These are phyloP conservation scores for Colletotrichum sp. DNA, from an alignment of 2,329 filamentous ascomycete genomes.

Conservation along the genomic window DNA sequence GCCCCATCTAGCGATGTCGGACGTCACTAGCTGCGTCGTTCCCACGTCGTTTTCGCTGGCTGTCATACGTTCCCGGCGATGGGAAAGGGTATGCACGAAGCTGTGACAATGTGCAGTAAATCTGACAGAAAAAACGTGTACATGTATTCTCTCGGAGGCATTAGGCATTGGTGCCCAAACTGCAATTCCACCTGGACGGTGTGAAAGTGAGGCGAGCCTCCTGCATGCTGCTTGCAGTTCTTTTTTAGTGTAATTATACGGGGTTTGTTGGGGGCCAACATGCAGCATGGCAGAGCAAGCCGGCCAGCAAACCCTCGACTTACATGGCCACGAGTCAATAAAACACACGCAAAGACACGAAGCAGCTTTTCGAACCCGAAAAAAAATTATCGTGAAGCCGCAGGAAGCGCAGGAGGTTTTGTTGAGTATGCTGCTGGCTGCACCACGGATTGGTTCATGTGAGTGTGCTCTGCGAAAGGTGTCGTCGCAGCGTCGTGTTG, in stretches of 20 bases:
- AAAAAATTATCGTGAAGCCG: constrained; percentile 1
- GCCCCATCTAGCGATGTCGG: constrained; percentile 10
- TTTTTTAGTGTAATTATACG: not conserved
- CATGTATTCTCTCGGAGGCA: not conserved
- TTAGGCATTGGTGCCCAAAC: constrained; percentile 22
- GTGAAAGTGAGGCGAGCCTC: constrained; percentile 15
- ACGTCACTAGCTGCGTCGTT: constrained; percentile 17
- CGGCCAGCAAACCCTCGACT: not conserved
- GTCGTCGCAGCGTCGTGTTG: not conserved
- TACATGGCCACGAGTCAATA: constrained; percentile 1
- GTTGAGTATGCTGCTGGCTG: not conserved
- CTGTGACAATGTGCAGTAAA: not conserved
- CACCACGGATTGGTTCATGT: not conserved
- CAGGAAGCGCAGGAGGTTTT: constrained; percentile 2
- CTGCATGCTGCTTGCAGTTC: not conserved
- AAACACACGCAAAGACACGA: not conserved
- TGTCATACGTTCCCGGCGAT: not conserved
- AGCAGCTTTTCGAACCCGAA: not conserved
- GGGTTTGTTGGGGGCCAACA: not conserved
- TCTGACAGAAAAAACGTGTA: not conserved
- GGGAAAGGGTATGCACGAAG: not conserved
- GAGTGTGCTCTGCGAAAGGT: not conserved
- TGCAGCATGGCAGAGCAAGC: not conserved
- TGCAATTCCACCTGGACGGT: not conserved
- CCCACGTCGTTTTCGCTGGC: not conserved